Evolutionary conservation across 345 rosid species (phyloP).

Genomic region (Rhizophora apiculata): DNA sequence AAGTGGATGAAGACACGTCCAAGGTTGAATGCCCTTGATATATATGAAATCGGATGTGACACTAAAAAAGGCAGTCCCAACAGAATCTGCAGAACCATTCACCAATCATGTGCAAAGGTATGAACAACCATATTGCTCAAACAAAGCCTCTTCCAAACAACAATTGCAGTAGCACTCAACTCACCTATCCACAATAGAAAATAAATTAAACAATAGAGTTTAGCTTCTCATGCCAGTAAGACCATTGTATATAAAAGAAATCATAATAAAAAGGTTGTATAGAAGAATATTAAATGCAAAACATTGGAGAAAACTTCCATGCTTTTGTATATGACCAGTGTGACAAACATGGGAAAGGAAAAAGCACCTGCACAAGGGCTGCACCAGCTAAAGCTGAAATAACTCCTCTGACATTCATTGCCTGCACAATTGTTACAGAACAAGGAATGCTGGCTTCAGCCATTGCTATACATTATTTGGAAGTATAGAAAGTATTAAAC

Average conservation of each 20-base stretch:
- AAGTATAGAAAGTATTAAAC: neutral
- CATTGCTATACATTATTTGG: conserved; percentile 13
- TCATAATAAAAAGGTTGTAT: neutral
- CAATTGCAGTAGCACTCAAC: conserved; percentile 41
- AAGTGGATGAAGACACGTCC: conserved; percentile 95
- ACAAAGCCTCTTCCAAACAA: conserved; percentile 19
- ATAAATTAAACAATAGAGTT: conserved; percentile 20
- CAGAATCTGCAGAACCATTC: conserved; percentile 71
- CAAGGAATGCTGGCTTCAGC: conserved; percentile 17
- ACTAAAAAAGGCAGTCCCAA: conserved; percentile 83
- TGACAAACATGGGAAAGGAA: conserved; percentile 16
- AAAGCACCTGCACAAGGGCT: conserved; percentile 79
- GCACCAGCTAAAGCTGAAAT: conserved; percentile 80
- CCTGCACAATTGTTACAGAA: conserved; percentile 44
- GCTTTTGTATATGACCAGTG: neutral
- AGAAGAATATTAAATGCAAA: neutral
- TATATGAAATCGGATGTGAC: conserved; percentile 61
- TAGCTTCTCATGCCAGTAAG: conserved; percentile 4
- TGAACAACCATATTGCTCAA: conserved; percentile 31
- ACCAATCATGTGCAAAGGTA: conserved; percentile 32
- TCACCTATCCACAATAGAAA: conserved; percentile 49
- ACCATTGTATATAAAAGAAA: neutral
- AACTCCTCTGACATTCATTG: conserved; percentile 67
- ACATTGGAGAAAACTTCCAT: neutral
- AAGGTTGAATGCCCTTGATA: conserved; percentile 87